Evolutionary conservation across 2,329 filamentous ascomycete species (phyloP), one percentile per base, ranked within the genome.

Genomic region (Didymella exigua): DNA sequence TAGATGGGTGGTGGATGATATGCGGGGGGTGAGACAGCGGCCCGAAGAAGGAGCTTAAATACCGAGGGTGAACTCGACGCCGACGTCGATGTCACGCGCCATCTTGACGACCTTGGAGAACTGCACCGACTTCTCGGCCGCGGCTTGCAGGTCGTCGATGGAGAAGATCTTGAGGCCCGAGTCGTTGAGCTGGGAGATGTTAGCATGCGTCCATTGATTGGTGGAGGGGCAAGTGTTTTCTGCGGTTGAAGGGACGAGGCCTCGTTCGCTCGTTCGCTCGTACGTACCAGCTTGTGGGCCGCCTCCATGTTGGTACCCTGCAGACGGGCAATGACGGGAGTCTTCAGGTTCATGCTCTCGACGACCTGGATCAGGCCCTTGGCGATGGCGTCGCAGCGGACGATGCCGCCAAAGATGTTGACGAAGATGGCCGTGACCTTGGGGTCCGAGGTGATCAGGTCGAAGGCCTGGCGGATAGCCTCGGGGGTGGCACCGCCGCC

Each of bases 391-490:
- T 99, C 95, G 77, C 95, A 99, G 72, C 95, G 88, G 68, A 99
- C 95, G 70, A 99, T 99, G 81, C 95, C 95, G 76, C 95, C 95
- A 76, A 99, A 99, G 79, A 99, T 99, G 86, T 99, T 99, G 83
- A 99, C 95, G 70, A 99, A 99, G 82, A 99, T 95, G 72, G 95
- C 95, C 46, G 93, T 93, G 65, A 99, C 95, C 85, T 98, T 98
- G 75, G 92, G 87, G 79, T 99, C 95, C 79, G 89, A 95, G 70
- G 95, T 99, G 82, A 99, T 99, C 72, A 99, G 90, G 78, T 96
- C 93, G 75, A 99, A 99, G 66, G 95, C 95, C 80, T 95, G 89
- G 83, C 92, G 91, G 81, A 99, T 99, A 70, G 95, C 95, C 66
- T 93, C 89, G 29, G 95, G 93, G 58, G 95, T 99, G 67, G 95